phyloP scores from a whole-genome alignment of 129 eudicot species.

The Logfia minima region DNA sequence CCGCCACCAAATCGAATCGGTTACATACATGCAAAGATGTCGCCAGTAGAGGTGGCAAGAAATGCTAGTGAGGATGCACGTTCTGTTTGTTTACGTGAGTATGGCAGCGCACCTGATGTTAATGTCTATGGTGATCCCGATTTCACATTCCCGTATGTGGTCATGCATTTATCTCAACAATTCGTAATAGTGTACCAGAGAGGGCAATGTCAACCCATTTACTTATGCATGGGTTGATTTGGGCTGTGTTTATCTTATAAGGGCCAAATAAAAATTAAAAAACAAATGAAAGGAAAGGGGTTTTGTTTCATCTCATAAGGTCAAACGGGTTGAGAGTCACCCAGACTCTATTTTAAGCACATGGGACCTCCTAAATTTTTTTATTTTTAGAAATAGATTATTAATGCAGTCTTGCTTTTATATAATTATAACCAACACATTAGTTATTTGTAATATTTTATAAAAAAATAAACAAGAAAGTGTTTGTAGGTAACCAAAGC shows the following conservation, averaged over 20 bases:
- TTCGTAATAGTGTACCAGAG: not conserved
- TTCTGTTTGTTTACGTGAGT: constrained; percentile 71
- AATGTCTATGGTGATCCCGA: constrained; percentile 84
- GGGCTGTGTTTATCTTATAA: constrained; percentile 1
- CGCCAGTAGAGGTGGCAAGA: constrained; percentile 82
- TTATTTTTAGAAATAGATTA: not conserved
- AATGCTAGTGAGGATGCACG: constrained; percentile 98
- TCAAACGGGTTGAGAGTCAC: not conserved
- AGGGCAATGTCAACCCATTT: not conserved
- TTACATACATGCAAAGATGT: constrained; percentile 90
- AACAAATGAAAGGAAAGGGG: not conserved
- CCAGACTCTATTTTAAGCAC: not conserved
- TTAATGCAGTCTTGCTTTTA: not conserved
- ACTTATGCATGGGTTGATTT: not conserved
- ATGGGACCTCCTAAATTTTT: not conserved
- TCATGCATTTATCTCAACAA: constrained; percentile 1
- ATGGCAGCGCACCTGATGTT: constrained; percentile 88
- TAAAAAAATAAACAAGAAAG: not conserved
- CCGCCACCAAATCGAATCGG: constrained; percentile 82
- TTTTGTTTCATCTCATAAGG: not conserved
- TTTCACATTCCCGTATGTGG: constrained; percentile 85
- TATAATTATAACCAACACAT: not conserved
- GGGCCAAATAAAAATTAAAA: not conserved
- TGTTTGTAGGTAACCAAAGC: not conserved
- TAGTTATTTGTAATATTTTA: not conserved